Evolutionary conservation across 192 early-diverging fungal genomes (phyloP).

Genomic region (Coemansia sp.): DNA sequence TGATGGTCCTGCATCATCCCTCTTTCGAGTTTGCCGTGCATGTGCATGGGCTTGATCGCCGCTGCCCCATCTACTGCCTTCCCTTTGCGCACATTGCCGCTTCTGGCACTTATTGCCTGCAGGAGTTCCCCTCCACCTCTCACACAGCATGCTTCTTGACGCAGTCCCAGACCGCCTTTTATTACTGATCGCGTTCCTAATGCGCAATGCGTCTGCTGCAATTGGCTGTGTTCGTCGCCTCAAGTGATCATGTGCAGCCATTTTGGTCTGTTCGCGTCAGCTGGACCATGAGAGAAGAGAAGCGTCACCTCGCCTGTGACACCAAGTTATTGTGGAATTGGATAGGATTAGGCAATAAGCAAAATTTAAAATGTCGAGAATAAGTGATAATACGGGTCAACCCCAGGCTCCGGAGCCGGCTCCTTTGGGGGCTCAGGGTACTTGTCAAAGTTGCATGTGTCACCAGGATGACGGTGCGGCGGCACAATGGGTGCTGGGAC

Average conservation of each 20-base stretch:
- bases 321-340: neutral
- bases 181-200: neutral
- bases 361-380: slow-evolving; percentile 70
- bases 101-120: neutral
- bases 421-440: slow-evolving; percentile 83
- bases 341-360: neutral
- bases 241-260: neutral
- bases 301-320: neutral
- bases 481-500: slow-evolving; percentile 91
- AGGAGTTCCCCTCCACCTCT: no score
- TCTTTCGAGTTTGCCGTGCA: neutral
- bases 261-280: neutral
- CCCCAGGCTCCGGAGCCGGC: slow-evolving; percentile 55
- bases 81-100: neutral
- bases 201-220: neutral
- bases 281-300: neutral
- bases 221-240: neutral
- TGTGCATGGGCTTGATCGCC: neutral
- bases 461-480: slow-evolving; percentile 81
- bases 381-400: slow-evolving; percentile 78
- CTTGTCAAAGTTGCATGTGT: slow-evolving; percentile 97
- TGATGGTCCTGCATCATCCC: neutral
- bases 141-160: neutral
- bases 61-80: neutral
- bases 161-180: no score